These are phyloP conservation scores for Neonectria coccinea DNA, from an alignment of 2,329 filamentous ascomycete species.

Conservation along the genomic window DNA sequence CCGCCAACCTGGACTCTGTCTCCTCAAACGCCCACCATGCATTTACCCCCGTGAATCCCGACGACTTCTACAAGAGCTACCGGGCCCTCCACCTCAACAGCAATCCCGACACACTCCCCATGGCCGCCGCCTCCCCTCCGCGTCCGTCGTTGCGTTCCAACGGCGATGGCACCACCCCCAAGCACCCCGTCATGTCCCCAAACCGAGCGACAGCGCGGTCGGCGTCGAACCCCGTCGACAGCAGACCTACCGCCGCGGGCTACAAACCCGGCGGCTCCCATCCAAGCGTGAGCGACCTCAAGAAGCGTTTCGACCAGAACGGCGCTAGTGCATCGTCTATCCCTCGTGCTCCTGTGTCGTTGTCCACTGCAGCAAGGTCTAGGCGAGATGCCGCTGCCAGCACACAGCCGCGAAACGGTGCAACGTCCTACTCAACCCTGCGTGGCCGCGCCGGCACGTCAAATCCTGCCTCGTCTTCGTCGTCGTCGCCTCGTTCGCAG, in stretches of 20 bases:
- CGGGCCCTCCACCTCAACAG: constrained; percentile 53
- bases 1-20: constrained; percentile 38
- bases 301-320: constrained; percentile 81
- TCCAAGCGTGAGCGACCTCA: constrained; percentile 83
- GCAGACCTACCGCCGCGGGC: constrained; percentile 50
- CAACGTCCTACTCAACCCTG: constrained; percentile 56
- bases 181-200: constrained; percentile 57
- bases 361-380: constrained; percentile 49
- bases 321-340: constrained; percentile 49
- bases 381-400: constrained; percentile 50
- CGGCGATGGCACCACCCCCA: constrained; percentile 62
- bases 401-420: constrained; percentile 51
- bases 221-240: constrained; percentile 67
- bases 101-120: constrained; percentile 51
- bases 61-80: constrained; percentile 68
- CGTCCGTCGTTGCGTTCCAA: constrained; percentile 61
- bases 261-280: constrained; percentile 56
- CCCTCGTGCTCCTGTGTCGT: constrained; percentile 51
- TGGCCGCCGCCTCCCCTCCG: constrained; percentile 56
- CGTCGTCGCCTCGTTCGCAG: constrained; percentile 53
- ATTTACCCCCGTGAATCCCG: constrained; percentile 60
- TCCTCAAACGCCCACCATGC: constrained; percentile 50
- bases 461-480: constrained; percentile 31
- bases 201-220: constrained; percentile 61
- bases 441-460: constrained; percentile 49